Base-by-base conservation (phyloP, 2,329 filamentous ascomycete species). In the Colletotrichum sp. region DNA sequence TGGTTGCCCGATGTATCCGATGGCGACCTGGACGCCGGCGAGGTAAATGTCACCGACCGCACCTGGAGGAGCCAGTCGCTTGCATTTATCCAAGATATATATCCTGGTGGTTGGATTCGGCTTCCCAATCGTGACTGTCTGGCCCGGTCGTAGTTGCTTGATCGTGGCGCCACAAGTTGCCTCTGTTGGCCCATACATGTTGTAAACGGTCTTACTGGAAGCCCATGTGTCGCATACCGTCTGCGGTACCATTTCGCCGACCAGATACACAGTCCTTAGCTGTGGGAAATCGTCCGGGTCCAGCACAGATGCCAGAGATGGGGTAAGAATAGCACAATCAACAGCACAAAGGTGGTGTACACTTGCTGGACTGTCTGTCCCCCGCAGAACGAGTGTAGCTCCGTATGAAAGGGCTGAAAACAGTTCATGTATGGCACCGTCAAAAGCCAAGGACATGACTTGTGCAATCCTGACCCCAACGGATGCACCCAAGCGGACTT, bases 171-270 rank as follows among this genome's bases (percentile, higher is more conserved):
- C 84, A 66, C 83, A 83, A 1, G 85, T 87, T 4, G 77, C 82
- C 76, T 88, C 86, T 0, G 85, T 86, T 7, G 87, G 87, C 0
- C 86, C 86, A 69, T 88, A 89, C 81, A 84, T 84, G 75, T 88
- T 88, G 78, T 83, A 87, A 1, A 86, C 28, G 3, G 30, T 48
- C 30, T 75, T 80, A n/a, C 62, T 63, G 8, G 52, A 24, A 4
- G 81, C 75, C 86, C 86, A 87, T 1, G 8, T 66, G 64, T 86
- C 83, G 34, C 70, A 78, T 3, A 84, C 75, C 6, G 62, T 52
- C 76, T 85, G 83, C 2, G 83, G 79, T 6, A 87, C 82, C 1
- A 81, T 71, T 76, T 87, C 86, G 0, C 85, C 85, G 2, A 83
- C 85, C 5, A 87, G 77, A 72, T 85, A 85, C 8, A 87, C 73